These are phyloP conservation scores for Stereum hirsutum DNA, from an alignment of 1,284 basidiomycete genomes.

Conservation along the genomic window DNA sequence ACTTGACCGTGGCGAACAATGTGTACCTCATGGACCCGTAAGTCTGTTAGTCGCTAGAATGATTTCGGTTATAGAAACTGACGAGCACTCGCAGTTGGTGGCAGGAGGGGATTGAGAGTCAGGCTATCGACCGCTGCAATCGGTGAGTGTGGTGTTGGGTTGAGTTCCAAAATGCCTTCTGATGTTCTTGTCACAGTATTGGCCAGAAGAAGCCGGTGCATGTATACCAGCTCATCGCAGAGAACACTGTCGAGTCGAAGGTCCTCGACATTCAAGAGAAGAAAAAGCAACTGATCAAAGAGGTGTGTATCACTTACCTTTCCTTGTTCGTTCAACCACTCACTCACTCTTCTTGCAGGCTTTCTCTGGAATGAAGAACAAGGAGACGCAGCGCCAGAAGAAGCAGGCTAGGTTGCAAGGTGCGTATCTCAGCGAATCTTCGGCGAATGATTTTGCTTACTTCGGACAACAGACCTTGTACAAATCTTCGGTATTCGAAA, in stretches of 20 bases:
- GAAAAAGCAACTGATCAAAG: constrained; percentile 65
- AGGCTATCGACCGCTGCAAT: constrained; percentile 80
- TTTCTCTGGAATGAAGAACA: constrained; percentile 68
- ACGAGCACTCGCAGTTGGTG: constrained; percentile 43
- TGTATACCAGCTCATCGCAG: constrained; percentile 84
- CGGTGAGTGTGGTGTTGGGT: constrained; percentile 24
- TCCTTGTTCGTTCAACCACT: neutral
- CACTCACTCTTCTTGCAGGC: constrained; percentile 36
- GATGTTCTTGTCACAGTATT: constrained; percentile 41
- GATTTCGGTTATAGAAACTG: constrained; percentile 6
- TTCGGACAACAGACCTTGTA: constrained; percentile 8
- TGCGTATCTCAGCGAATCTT: constrained; percentile 17
- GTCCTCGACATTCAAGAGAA: constrained; percentile 78
- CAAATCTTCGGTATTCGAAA: neutral
- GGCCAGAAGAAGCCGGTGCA: constrained; percentile 76
- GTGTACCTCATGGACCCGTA: constrained; percentile 84
- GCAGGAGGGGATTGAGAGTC: constrained; percentile 84
- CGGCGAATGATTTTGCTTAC: constrained; percentile 2
- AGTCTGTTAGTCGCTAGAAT: constrained; percentile 21
- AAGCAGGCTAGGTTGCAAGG: constrained; percentile 71
- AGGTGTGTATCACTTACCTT: constrained; percentile 30
- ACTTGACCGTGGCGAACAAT: constrained; percentile 85
- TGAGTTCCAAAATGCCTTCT: neutral
- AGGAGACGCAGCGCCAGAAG: constrained; percentile 61
- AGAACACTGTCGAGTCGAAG: constrained; percentile 82